A percentile compares a stretch with the other conserved stretches of the same genome.
Evolutionary conservation across 345 rosid species (phyloP).

Genomic region (Sonneratia alba): DNA sequence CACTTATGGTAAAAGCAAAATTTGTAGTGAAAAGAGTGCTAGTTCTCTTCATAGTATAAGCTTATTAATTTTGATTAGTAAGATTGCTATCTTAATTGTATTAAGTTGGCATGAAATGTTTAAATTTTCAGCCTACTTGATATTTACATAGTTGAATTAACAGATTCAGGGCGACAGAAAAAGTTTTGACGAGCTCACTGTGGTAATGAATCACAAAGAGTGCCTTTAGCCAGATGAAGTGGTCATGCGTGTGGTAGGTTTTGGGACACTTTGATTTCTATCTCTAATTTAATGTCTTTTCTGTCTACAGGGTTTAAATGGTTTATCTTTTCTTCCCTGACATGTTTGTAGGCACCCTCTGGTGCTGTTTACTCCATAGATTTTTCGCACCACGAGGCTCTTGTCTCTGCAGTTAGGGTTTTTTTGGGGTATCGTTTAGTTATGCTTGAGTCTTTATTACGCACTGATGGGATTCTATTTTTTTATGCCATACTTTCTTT

Average conservation of each 20-base stretch:
- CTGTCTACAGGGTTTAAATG: neutral
- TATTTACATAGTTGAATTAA: conserved; percentile 42
- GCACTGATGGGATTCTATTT: too few relatives aligned
- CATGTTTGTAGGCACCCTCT: conserved; percentile 53
- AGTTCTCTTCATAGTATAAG: neutral
- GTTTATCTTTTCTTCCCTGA: conserved; percentile 25
- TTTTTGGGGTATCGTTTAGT: too few relatives aligned
- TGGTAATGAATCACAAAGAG: conserved; percentile 36
- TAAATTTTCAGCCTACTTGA: conserved; percentile 44
- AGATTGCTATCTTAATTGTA: neutral
- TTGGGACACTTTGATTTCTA: neutral
- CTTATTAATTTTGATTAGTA: neutral
- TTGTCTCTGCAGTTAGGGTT: conserved; percentile 52
- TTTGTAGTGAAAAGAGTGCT: neutral
- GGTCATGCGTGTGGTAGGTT: conserved; percentile 64
- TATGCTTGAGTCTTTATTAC: too few relatives aligned
- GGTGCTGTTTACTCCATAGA: conserved; percentile 67
- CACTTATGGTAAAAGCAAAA: neutral
- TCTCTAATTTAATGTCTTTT: neutral
- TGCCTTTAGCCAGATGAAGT: conserved; percentile 39
- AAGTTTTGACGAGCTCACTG: conserved; percentile 53
- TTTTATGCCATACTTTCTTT: too few relatives aligned
- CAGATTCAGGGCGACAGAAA: conserved; percentile 57
- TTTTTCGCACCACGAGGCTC: conserved; percentile 36
- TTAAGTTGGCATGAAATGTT: conserved; percentile 45